Base-by-base conservation (phyloP, 2,329 filamentous ascomycete species). In the Ilyonectria sp. region DNA sequence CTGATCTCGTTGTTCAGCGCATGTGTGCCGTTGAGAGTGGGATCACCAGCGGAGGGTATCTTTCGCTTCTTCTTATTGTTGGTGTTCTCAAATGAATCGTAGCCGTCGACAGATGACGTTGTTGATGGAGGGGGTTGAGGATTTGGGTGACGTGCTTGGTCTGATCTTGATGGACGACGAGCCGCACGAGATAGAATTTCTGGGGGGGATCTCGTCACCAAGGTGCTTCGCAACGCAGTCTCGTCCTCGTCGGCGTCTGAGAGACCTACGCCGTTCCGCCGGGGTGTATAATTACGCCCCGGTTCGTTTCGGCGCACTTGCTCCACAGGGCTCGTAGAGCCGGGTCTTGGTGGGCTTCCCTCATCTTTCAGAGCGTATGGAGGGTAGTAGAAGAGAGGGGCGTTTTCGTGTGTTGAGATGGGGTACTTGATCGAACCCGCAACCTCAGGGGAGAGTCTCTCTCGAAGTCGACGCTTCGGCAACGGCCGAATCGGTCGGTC, bases 1-100 rank as follows among this genome's bases (percentile, higher is more conserved):
- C 69, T 90, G 85, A 76, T 90, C 37, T 82, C 80, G 56, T 69
- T 73, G 44, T 75, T 76, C 17, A 79, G 65, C 15, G 69, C 72
- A 67, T 87, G 85, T 7, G 79, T 76, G 3, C 81, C 81, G 57
- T 82, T 83, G 21, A 86, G 73, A 4, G 80, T 88, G 15, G 90
- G 86, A 75, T 93, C 93, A 19, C 93, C 93, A 10, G 94, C 94
- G 0, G 94, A 94, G 0, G 96, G 96, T 43, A 99, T 98, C 83
- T 99, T 99, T 73, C 96, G 90, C 82, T 99, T 98, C 85, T 98
- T 99, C 83, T 99, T 99, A 79, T 99, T 99, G 80, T 97, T 98
- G 40, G 94, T 97, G 76, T 98, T 98, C 81, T 99, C 96, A 76
- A 98, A 97, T 7, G 94, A 96, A 80, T 99, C 96, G 79, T 98